Percentiles rank a stretch among this genome's conserved stretches.
Conservation (phyloP, 1,284 basidiomycete species). For the Ustilago cynodontis region DNA sequence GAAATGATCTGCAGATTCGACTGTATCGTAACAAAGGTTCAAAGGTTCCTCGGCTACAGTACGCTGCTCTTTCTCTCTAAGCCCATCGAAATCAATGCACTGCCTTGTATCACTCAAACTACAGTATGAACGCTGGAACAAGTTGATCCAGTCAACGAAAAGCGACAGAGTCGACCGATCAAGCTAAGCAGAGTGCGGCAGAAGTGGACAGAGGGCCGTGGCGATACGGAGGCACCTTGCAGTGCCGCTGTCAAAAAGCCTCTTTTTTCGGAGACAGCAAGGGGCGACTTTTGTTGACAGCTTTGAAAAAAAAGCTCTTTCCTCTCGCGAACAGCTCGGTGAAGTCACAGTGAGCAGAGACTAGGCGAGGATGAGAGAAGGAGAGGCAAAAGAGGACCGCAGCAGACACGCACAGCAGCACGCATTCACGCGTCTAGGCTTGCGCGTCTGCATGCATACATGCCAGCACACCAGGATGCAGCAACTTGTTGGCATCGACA, state of each 20-base stretch:
- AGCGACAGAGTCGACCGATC: neutral
- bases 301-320: neutral
- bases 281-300: constrained; percentile 9
- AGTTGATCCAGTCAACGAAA: too few relatives aligned
- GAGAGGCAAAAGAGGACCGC: too few relatives aligned
- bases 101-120: neutral
- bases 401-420: neutral
- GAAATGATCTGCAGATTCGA: constrained; percentile 25
- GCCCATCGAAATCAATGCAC: neutral
- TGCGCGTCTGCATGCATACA: neutral
- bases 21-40: constrained; percentile 4
- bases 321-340: too few relatives aligned
- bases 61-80: neutral
- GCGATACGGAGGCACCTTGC: constrained; percentile 4
- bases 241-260: neutral
- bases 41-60: constrained; percentile 15
- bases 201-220: neutral
- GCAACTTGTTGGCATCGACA: neutral
- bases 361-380: too few relatives aligned
- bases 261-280: neutral
- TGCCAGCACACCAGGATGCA: constrained; percentile 17
- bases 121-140: too few relatives aligned
- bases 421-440: constrained; percentile 6
- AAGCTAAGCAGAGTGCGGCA: neutral
- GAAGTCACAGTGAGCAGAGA: too few relatives aligned